Evolutionary conservation across 129 eudicot genomes (phyloP).

Genomic region (Flaveria brownii): DNA sequence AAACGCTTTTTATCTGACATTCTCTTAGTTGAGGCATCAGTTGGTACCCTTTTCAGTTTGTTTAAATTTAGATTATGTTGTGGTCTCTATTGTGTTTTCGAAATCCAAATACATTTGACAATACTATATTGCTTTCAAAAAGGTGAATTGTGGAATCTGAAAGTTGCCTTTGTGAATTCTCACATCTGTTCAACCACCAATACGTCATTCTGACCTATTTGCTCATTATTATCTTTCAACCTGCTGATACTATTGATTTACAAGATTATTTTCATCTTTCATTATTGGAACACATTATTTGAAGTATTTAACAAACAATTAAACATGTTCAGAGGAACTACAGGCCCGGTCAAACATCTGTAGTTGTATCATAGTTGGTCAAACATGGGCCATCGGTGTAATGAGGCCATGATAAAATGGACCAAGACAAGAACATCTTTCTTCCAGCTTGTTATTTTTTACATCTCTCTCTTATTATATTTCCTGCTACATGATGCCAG

Average conservation of each 20-base stretch:
- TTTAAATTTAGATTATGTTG: background rate
- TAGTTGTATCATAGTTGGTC: too few species aligned
- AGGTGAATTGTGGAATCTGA: background rate
- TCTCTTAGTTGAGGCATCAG: background rate
- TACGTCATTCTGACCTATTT: background rate
- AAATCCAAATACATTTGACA: background rate
- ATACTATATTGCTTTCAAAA: background rate
- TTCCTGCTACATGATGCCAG: conserved; percentile 44
- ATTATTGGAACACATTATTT: background rate
- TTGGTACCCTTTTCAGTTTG: background rate
- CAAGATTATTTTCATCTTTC: conserved; percentile 1
- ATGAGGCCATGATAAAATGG: background rate
- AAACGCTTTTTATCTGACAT: background rate
- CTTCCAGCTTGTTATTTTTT: background rate
- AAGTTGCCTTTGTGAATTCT: background rate
- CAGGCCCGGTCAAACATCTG: too few species aligned
- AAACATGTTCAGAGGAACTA: too few species aligned
- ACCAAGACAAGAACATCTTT: background rate
- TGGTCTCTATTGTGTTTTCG: background rate
- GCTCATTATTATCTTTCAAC: background rate
- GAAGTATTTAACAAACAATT: too few species aligned
- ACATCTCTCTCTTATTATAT: background rate
- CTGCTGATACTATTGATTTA: background rate
- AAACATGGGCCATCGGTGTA: too few species aligned
- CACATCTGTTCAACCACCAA: background rate